These are phyloP conservation scores for Solanum peruvianum DNA, from an alignment of 257 asterid genomes.

Conservation along the genomic window DNA sequence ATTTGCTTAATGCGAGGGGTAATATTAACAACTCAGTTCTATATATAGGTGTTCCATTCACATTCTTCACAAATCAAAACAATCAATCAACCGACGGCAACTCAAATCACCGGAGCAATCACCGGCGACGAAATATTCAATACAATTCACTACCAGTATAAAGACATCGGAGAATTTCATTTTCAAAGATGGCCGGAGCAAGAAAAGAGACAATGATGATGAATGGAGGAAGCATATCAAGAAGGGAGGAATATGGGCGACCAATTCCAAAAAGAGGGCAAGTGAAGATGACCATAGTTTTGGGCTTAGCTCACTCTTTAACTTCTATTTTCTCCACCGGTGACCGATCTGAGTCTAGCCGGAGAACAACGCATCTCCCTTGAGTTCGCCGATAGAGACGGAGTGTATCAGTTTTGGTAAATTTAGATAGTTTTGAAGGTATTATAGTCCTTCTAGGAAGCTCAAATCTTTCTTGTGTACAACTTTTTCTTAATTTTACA, in stretches of 20 bases:
- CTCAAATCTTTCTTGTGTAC: not conserved
- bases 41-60: not conserved
- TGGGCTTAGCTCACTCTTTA: conserved; percentile 8
- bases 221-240: conserved; percentile 13
- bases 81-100: not conserved
- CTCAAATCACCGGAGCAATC: not conserved
- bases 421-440: not conserved
- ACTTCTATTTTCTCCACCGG: conserved; percentile 10
- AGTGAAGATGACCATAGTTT: conserved; percentile 7
- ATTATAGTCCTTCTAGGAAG: not conserved
- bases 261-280: conserved; percentile 19
- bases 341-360: not conserved
- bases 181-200: conserved; percentile 30
- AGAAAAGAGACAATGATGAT: conserved; percentile 14
- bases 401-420: not conserved
- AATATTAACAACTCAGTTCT: not conserved
- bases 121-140: not conserved
- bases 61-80: not conserved
- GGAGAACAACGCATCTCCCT: not conserved
- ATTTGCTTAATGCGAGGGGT: not conserved
- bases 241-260: not conserved
- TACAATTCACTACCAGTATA: not conserved
- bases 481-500: not conserved
- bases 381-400: not conserved
- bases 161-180: not conserved